A percentile compares a stretch with the other conserved stretches of the same genome.
Conservation (phyloP, 306 rosid genomes). For the Glycine latifolia region DNA sequence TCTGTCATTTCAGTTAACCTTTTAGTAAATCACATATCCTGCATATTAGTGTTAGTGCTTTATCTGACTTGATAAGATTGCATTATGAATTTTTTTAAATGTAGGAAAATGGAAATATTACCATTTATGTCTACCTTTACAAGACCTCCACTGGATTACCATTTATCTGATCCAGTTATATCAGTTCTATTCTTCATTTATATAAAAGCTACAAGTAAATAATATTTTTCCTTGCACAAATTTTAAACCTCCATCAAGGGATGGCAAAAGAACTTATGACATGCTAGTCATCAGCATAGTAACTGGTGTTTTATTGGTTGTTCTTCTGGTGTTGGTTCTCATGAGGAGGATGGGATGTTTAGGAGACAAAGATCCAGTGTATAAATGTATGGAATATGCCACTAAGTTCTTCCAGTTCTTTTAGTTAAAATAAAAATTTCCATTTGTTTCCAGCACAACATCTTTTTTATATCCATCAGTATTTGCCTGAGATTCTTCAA, state of each 20-base stretch:
- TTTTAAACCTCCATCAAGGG: conserved; percentile 66
- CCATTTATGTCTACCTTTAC: conserved; percentile 19
- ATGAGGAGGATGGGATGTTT: conserved; percentile 72
- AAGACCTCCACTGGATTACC: neutral
- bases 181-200: conserved; percentile 36
- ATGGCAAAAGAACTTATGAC: conserved; percentile 43
- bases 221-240: conserved; percentile 55
- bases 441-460: conserved; percentile 17
- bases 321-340: conserved; percentile 57
- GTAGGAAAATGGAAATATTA: conserved; percentile 32
- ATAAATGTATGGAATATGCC: conserved; percentile 67
- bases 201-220: conserved; percentile 36
- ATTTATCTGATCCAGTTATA: neutral
- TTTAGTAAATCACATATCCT: conserved; percentile 67
- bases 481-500: conserved; percentile 10
- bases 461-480: neutral
- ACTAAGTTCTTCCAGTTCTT: conserved; percentile 10
- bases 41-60: conserved; percentile 1
- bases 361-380: conserved; percentile 64
- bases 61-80: conserved; percentile 10
- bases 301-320: conserved; percentile 53
- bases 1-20: conserved; percentile 90
- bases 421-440: neutral
- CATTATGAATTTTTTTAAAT: conserved; percentile 4
- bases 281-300: conserved; percentile 43